These are phyloP conservation scores for Pinguiococcus pyrenoidosus DNA, from an alignment of 108 stramenopile genomes.

Conservation along the genomic window DNA sequence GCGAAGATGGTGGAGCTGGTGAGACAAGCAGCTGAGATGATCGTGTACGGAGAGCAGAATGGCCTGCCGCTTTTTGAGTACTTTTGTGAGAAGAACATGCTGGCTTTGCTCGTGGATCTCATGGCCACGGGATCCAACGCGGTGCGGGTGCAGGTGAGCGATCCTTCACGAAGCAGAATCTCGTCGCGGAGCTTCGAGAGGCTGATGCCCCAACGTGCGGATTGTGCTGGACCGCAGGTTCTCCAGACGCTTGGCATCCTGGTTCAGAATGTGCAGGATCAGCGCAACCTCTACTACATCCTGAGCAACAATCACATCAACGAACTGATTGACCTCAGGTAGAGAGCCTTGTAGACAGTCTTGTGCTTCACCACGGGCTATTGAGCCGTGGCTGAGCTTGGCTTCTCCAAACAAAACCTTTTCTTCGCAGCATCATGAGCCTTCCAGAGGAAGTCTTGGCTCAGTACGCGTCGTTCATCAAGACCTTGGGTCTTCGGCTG, in stretches of 20 bases:
- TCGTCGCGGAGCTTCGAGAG: too few relatives aligned
- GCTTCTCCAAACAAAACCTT: too few relatives aligned
- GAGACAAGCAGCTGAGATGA: constrained; percentile 26
- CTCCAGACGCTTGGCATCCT: constrained; percentile 14
- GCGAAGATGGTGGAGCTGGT: too few relatives aligned
- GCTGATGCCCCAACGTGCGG: too few relatives aligned
- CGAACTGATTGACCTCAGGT: neutral
- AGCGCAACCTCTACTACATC: constrained; percentile 5
- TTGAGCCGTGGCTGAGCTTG: too few relatives aligned
- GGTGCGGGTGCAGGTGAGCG: neutral
- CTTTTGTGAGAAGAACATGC: constrained; percentile 27
- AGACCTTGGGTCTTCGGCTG: constrained; percentile 12
- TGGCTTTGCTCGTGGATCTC: constrained; percentile 8
- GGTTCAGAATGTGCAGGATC: constrained; percentile 4
- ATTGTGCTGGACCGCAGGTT: too few relatives aligned
- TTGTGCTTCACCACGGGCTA: neutral
- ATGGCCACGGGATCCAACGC: neutral
- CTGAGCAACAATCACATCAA: constrained; percentile 14
- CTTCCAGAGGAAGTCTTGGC: constrained; percentile 14
- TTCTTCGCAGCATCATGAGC: too few relatives aligned
- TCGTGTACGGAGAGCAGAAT: constrained; percentile 26
- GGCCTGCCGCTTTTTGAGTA: constrained; percentile 21
- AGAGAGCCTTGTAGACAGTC: too few relatives aligned
- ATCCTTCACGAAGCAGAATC: too few relatives aligned
- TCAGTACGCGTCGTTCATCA: constrained; percentile 6